These are phyloP conservation scores for Cicer pinnatifidum DNA, from an alignment of 306 rosid genomes.

Conservation along the genomic window DNA sequence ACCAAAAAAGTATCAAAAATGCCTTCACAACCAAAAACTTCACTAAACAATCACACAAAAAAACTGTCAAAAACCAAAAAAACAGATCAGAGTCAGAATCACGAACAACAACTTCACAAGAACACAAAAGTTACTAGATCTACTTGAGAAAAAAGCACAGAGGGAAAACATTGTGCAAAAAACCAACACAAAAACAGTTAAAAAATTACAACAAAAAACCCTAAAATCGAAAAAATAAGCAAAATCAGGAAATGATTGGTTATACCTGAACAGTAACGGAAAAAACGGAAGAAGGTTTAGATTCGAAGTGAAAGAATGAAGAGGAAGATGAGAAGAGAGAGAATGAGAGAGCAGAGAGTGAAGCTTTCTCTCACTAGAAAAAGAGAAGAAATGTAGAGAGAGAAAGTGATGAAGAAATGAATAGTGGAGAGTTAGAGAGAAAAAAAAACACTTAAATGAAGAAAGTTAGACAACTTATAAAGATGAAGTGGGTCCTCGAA, in stretches of 20 bases:
- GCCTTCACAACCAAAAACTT: not conserved
- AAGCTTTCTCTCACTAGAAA: slow-evolving; percentile 29
- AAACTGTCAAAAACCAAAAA: not conserved
- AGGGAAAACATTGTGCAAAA: not conserved
- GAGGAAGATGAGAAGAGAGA: not conserved
- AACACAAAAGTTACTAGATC: slow-evolving; percentile 38
- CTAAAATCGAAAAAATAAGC: slow-evolving; percentile 1
- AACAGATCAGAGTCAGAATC: slow-evolving; percentile 32
- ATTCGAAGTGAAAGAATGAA: not conserved
- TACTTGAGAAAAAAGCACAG: not conserved
- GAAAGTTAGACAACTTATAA: slow-evolving; percentile 39
- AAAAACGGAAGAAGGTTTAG: not conserved
- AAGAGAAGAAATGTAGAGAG: not conserved
- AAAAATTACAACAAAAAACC: not conserved
- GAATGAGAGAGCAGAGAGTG: not conserved
- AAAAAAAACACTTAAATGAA: slow-evolving; percentile 26
- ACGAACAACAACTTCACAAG: not conserved
- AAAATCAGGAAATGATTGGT: not conserved
- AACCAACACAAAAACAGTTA: not conserved
- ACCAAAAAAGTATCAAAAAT: not conserved
- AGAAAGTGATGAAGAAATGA: not conserved
- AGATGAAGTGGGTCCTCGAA: slow-evolving; percentile 51
- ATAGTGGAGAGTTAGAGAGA: not conserved
- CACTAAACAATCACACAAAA: not conserved
- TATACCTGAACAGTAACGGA: slow-evolving; percentile 30